Percentiles rank a stretch among this genome's conserved stretches.
Evolutionary conservation across 805 yeast species (phyloP).

Genomic region (Lipomyces spencermartinsiae): DNA sequence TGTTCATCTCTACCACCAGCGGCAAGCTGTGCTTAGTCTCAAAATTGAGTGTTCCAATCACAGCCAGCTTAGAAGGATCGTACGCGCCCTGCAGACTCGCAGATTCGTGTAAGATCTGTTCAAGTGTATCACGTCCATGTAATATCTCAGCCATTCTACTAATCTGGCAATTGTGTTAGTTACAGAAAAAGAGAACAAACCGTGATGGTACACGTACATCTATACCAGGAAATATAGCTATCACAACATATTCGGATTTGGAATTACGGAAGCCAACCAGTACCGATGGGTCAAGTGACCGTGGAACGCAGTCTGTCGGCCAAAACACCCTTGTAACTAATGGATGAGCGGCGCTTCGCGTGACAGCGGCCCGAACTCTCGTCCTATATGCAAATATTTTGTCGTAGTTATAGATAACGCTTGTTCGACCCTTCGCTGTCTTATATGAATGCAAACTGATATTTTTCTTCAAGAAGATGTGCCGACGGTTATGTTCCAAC

Average conservation of each 20-base stretch:
- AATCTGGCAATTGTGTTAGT: neutral
- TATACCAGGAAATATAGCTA: slow-evolving; percentile 6
- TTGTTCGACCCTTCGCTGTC: neutral
- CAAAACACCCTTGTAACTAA: slow-evolving; percentile 35
- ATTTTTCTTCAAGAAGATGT: neutral
- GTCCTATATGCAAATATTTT: slow-evolving; percentile 21
- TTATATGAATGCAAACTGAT: neutral
- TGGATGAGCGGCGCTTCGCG: slow-evolving; percentile 4
- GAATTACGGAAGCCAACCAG: slow-evolving; percentile 40
- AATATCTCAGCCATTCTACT: neutral
- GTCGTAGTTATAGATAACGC: slow-evolving; percentile 19
- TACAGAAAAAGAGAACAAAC: neutral
- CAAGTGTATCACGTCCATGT: slow-evolving; percentile 1
- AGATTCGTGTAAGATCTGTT: slow-evolving; percentile 4
- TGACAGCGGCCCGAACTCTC: neutral
- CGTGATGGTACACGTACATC: neutral
- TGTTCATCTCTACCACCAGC: slow-evolving; percentile 6
- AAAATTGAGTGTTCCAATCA: slow-evolving; percentile 31
- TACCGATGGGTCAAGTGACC: slow-evolving; percentile 19
- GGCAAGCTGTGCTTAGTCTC: slow-evolving; percentile 14
- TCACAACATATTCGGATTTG: slow-evolving; percentile 34
- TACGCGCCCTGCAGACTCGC: slow-evolving; percentile 6
- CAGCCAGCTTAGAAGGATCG: slow-evolving; percentile 22
- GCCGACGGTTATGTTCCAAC: neutral
- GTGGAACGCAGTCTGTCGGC: slow-evolving; percentile 34